Evolutionary conservation across 306 rosid species (phyloP).

Genomic region (Benincasa hispida): DNA sequence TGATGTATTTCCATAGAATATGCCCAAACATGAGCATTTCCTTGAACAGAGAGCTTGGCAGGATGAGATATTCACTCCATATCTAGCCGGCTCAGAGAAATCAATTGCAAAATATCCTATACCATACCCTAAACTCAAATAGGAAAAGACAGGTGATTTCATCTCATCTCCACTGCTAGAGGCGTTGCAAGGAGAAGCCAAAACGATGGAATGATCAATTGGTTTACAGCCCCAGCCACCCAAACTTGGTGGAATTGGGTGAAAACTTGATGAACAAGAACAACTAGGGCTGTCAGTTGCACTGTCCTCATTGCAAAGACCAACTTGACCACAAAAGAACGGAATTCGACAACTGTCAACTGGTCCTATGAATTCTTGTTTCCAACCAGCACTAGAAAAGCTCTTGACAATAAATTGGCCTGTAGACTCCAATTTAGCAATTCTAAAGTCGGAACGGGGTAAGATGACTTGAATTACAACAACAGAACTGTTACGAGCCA

Average conservation of each 20-base stretch:
- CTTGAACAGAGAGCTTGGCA: slow-evolving; percentile 57
- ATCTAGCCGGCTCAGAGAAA: slow-evolving; percentile 30
- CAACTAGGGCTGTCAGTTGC: slow-evolving; percentile 34
- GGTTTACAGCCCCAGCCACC: slow-evolving; percentile 68
- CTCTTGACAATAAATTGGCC: slow-evolving; percentile 51
- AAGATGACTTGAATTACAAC: slow-evolving; percentile 33
- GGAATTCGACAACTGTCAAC: slow-evolving; percentile 49
- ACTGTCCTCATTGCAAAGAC: slow-evolving; percentile 36
- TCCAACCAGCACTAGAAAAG: slow-evolving; percentile 31
- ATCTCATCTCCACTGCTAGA: slow-evolving; percentile 6
- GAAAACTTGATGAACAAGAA: slow-evolving; percentile 63
- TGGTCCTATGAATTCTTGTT: slow-evolving; percentile 55
- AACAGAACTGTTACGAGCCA: slow-evolving; percentile 36
- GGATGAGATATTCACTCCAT: slow-evolving; percentile 29
- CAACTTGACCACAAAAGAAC: slow-evolving; percentile 48
- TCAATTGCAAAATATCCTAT: slow-evolving; percentile 34
- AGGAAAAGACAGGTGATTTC: slow-evolving; percentile 39
- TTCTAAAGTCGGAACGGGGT: slow-evolving; percentile 33
- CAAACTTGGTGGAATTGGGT: slow-evolving; percentile 19
- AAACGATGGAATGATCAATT: slow-evolving; percentile 34
- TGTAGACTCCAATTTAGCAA: slow-evolving; percentile 40
- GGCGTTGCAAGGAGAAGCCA: slow-evolving; percentile 41
- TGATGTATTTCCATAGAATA: slow-evolving; percentile 41
- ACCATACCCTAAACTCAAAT: slow-evolving; percentile 41
- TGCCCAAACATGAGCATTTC: slow-evolving; percentile 70